A percentile compares a stretch with the other conserved stretches of the same genome.
These are phyloP conservation scores for Aspergillus sparsus DNA, from an alignment of 495 filamentous ascomycete species.

Conservation along the genomic window DNA sequence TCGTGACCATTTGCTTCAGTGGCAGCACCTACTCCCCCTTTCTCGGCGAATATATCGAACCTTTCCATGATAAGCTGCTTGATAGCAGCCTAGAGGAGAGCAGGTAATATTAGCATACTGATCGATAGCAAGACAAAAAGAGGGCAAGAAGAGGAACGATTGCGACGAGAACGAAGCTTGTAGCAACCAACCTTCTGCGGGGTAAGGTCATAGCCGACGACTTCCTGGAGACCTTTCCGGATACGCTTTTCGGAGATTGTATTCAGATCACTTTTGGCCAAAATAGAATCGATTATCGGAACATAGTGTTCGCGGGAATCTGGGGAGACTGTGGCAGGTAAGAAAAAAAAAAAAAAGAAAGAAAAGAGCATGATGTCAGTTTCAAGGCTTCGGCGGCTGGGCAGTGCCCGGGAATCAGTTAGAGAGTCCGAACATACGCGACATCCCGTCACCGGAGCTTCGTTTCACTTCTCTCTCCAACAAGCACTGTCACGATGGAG, in stretches of 20 bases:
- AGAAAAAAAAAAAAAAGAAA: conserved; percentile 9
- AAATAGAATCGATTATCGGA: conserved; percentile 88
- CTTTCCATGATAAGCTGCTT: conserved; percentile 83
- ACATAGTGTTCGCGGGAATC: conserved; percentile 69
- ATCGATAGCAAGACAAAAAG: not conserved
- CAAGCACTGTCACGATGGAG: not conserved
- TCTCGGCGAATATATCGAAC: conserved; percentile 75
- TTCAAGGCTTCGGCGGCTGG: conserved; percentile 22
- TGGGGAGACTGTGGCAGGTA: conserved; percentile 57
- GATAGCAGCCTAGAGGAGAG: conserved; percentile 63
- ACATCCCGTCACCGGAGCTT: conserved; percentile 35
- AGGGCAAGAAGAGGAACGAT: not conserved
- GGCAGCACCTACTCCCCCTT: conserved; percentile 40
- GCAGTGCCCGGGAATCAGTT: conserved; percentile 17
- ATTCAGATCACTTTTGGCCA: conserved; percentile 76
- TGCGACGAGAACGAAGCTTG: conserved; percentile 21
- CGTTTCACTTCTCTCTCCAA: conserved; percentile 9
- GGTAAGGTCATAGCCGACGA: conserved; percentile 77
- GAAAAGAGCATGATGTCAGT: conserved; percentile 26
- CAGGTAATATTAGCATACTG: conserved; percentile 13
- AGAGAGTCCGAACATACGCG: conserved; percentile 41
- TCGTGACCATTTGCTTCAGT: conserved; percentile 47
- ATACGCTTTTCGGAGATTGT: conserved; percentile 93
- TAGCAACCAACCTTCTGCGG: conserved; percentile 71
- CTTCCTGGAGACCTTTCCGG: conserved; percentile 77